These are phyloP conservation scores for Talaromyces sp. DNA, from an alignment of 2,329 filamentous ascomycete genomes.

Conservation along the genomic window DNA sequence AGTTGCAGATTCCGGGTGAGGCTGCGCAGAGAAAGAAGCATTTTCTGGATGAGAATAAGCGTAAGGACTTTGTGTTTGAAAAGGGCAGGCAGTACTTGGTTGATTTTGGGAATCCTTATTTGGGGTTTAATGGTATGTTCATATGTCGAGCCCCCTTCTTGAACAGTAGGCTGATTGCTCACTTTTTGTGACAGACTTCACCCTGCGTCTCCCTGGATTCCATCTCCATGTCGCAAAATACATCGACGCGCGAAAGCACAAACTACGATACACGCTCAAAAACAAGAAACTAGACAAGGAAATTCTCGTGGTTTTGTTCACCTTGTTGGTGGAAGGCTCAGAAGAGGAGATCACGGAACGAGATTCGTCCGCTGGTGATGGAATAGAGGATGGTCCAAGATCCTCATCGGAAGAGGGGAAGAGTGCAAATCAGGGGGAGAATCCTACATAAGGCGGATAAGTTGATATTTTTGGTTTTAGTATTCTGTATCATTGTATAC, in stretches of 20 bases:
- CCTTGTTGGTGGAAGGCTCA: constrained; percentile 54
- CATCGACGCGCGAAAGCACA: constrained; percentile 67
- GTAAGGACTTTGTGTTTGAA: constrained; percentile 60
- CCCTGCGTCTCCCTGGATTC: constrained; percentile 38
- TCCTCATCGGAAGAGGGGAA: background rate
- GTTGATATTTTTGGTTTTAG: background rate
- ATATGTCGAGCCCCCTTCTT: too few species aligned
- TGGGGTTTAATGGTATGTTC: constrained; percentile 68
- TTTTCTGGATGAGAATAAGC: constrained; percentile 56
- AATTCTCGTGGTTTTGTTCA: constrained; percentile 79
- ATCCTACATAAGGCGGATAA: too few species aligned
- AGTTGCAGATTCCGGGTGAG: constrained; percentile 51
- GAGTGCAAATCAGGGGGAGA: too few species aligned
- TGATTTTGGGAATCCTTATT: constrained; percentile 87
- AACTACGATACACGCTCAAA: constrained; percentile 87
- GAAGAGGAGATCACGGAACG: constrained; percentile 19
- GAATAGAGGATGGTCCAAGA: background rate
- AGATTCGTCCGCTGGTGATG: background rate
- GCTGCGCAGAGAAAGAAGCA: constrained; percentile 57
- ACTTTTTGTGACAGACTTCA: constrained; percentile 29
- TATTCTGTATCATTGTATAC: too few species aligned
- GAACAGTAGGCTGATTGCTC: background rate
- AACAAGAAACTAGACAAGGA: constrained; percentile 69
- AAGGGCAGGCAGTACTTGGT: constrained; percentile 58
- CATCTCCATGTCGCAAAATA: constrained; percentile 35